Base-by-base conservation (phyloP, 1,284 basidiomycete genomes). In the Hortiboletus rubellus region DNA sequence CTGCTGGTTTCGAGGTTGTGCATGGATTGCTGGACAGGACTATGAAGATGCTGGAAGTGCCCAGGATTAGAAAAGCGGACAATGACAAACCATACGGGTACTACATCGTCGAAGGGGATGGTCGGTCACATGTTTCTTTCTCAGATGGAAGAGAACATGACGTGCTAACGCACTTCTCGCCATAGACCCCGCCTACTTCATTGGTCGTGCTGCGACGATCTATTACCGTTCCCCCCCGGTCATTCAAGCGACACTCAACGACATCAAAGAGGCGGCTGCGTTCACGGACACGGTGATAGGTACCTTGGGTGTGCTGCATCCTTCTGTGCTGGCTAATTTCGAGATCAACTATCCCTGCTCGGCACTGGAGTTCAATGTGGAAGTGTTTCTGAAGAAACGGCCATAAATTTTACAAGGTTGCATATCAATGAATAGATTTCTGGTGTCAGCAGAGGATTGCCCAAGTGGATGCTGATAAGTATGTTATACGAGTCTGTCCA, bases 261-360 rank as follows among this genome's bases (percentile, higher is more conserved):
- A 67, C 18, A 44, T 73, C 46, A 64, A 63, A 36, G 62, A 69
- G 18, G 59, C 67, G 64, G 55, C 69, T 49, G 24, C 48, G 30
- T 67, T 49, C 50, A 53, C 57, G 46, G 94, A 96, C 72, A 72
- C 86, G 52, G 79, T 83, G 59, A 90, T 98, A 66, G 95, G 95
- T 42, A 83, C 81, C 37, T 77, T 98, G 55, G 95, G 95, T 31
- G 91, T 97, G 63, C 77, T 98, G 58, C 95, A 98, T 73, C 95
- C 96, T 4, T 83, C 78, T 14, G 96, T 97, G n/a, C 78, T 98
- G 56, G 84, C 87, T 66, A 93, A 92, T 67, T 98, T 96, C 74
- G 94, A 97, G 73, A 89, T 99, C 63, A 84, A 85, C 47, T 96
- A 92, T 76, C 97, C 96, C n/a, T 98, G 95, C 75, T 97, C 95